Evolutionary conservation across 1,139 yeast genomes (phyloP).

Genomic region (Nakaseomyces delphensis): DNA sequence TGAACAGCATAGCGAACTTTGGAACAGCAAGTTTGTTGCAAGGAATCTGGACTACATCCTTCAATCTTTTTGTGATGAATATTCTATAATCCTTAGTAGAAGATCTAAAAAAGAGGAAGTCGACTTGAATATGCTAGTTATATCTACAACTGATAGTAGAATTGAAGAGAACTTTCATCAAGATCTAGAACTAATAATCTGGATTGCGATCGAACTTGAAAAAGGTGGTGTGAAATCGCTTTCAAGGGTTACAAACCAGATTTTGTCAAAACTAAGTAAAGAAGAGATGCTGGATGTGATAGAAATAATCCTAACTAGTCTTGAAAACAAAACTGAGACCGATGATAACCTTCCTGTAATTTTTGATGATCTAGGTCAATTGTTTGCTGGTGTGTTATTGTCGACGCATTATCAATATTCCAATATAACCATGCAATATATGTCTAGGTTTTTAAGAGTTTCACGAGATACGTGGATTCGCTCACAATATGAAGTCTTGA

Average conservation of each 20-base stretch:
- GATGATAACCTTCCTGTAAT: background rate
- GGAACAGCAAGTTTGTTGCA: background rate
- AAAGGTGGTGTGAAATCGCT: background rate
- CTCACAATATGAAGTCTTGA: conserved; percentile 8
- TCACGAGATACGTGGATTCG: conserved; percentile 18
- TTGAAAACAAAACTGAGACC: too few relatives aligned
- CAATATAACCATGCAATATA: conserved; percentile 13
- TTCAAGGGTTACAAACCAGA: background rate
- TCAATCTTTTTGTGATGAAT: background rate
- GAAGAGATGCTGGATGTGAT: background rate
- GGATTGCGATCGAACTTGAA: background rate
- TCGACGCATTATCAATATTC: conserved; percentile 20
- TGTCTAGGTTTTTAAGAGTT: conserved; percentile 17
- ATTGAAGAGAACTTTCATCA: background rate
- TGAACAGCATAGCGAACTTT: background rate
- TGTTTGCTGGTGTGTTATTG: conserved; percentile 21
- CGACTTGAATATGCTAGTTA: background rate
- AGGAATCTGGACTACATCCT: background rate
- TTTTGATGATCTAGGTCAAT: conserved; percentile 19
- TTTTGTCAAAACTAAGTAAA: background rate
- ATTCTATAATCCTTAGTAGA: background rate
- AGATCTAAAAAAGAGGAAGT: background rate
- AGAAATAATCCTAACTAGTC: background rate
- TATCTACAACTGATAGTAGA: background rate
- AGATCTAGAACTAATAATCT: background rate